Conservation (phyloP, 2,329 filamentous ascomycete genomes). For the Hypomyces perniciosus region DNA sequence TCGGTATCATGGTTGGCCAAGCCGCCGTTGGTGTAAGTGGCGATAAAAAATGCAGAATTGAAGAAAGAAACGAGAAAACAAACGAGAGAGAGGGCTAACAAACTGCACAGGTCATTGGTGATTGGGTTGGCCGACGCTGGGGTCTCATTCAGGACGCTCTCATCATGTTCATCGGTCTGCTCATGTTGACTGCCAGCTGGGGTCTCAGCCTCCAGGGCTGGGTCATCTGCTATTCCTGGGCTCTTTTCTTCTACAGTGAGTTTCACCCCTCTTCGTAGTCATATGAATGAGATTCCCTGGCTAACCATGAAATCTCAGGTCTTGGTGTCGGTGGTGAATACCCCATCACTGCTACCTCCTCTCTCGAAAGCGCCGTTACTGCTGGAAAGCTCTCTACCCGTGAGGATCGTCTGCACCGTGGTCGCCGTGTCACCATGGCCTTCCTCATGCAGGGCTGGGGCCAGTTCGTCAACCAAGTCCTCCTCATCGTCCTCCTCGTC, state of each 20-base stretch:
- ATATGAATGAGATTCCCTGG: neutral
- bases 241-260: constrained; percentile 66
- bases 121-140: constrained; percentile 84
- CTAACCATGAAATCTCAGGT: too few species aligned
- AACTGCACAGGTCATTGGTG: constrained; percentile 45
- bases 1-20: constrained; percentile 93
- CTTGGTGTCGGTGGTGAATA: constrained; percentile 77
- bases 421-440: constrained; percentile 88
- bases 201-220: constrained; percentile 81
- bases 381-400: constrained; percentile 81
- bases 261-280: neutral
- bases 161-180: constrained; percentile 89
- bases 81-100: neutral
- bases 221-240: constrained; percentile 96
- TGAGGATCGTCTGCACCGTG: constrained; percentile 90
- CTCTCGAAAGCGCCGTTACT: constrained; percentile 87
- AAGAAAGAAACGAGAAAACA: neutral
- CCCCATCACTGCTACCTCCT: constrained; percentile 91
- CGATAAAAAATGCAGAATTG: neutral
- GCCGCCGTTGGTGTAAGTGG: constrained; percentile 69
- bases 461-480: constrained; percentile 87
- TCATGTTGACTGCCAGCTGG: constrained; percentile 91
- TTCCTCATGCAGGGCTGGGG: constrained; percentile 99
- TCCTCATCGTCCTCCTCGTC: constrained; percentile 79
- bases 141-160: constrained; percentile 89